Base-by-base conservation (phyloP, 345 rosid species). In the Eucalyptus erythrocorys region DNA sequence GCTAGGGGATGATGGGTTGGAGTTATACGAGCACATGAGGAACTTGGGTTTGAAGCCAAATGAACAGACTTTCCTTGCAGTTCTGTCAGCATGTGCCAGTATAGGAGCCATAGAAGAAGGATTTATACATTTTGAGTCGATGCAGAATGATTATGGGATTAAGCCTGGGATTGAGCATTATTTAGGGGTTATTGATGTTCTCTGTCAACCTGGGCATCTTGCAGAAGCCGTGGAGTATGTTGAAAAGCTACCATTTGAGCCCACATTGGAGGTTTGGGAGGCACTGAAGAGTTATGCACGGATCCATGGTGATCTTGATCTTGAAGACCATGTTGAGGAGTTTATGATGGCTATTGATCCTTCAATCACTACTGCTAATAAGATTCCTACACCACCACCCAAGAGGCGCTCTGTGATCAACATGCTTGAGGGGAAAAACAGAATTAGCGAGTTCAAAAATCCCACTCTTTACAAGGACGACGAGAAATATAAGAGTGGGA, bases 101-200 rank as follows among this genome's bases (percentile, higher is more conserved):
- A 92, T 92, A n/a, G 92, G 93, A 8, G 94, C 93, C 7, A 86
- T 93, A 27, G 95, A 93, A 87, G 94, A 93, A 88, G 95, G 93
- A 12, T 93, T 92, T 49, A 81, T 93, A 37, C 93, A 92, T 89
- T 93, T 93, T 79, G 91, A 91, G 86, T 90, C 92, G 4, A 92
- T 93, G 92, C 88, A 86, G 89, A 88, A 86, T 48, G 92, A 93
- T 88, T 91, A 86, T 89, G 92, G 93, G 57, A 90, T 91, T 61
- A 64, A 85, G 88, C 94, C 93, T 10, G 87, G 88, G 55, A 42
- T 90, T 37, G 87, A 91, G 76, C 95, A 93, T 88, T 90, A 93
- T 92, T 71, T 92, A 86, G 92, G 92, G 42, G 48, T 91, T 86
- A 81, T 93, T 45, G 94, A 90, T 76, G 90, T 93, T 90, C 91